phyloP scores from a whole-genome alignment of 257 asterid species.

The Solanum dulcamara region DNA sequence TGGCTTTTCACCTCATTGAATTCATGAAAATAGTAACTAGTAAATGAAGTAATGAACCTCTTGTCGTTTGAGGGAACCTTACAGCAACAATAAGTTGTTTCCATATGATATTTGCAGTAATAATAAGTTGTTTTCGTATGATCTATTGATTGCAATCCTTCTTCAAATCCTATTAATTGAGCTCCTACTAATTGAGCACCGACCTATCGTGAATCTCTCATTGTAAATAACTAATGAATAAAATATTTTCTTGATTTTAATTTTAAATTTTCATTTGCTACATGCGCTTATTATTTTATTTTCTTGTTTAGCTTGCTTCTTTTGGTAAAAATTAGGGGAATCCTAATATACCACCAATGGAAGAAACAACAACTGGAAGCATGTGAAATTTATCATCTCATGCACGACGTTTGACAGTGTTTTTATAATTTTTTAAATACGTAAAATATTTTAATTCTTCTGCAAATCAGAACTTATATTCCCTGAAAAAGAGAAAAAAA shows the following conservation, averaged over 20 bases:
- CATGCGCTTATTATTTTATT: not conserved
- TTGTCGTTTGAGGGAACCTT: not conserved
- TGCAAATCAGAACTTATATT: not conserved
- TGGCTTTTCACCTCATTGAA: not conserved
- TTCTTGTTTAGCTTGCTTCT: not conserved
- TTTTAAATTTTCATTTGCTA: not conserved
- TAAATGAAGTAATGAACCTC: not conserved
- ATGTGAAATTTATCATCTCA: not conserved
- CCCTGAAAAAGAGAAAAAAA: not conserved
- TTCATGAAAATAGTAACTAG: not conserved
- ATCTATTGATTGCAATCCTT: no score
- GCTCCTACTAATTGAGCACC: no score
- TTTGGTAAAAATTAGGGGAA: not conserved
- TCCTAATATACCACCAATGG: not conserved
- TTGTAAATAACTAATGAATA: not conserved
- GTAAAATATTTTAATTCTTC: not conserved
- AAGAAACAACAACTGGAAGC: not conserved
- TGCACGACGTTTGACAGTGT: not conserved
- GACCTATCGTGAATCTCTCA: rapidly evolving
- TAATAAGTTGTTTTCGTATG: no score
- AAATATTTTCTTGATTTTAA: not conserved
- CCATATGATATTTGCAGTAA: no score
- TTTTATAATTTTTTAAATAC: not conserved
- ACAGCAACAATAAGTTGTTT: not conserved
- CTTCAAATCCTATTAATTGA: no score